Percentiles rank a stretch among this genome's conserved stretches.
Conservation (phyloP, 2,329 filamentous ascomycete genomes). For the Mariannaea elegans region DNA sequence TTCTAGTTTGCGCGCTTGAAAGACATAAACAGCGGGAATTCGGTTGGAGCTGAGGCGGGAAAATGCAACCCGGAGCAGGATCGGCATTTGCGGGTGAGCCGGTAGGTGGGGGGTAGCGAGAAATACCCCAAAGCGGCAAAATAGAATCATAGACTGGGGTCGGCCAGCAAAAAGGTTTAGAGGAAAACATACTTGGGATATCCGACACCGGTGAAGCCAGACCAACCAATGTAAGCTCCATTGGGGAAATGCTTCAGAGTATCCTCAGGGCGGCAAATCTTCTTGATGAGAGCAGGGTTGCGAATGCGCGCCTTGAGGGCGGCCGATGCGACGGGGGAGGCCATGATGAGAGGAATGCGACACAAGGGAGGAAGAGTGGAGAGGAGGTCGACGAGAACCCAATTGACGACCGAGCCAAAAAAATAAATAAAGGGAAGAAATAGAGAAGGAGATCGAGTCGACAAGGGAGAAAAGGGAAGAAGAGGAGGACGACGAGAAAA, state of each 20-base stretch:
- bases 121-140: slow-evolving; percentile 8
- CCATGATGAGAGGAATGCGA: slow-evolving; percentile 48
- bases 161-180: not conserved
- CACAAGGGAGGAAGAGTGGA: slow-evolving; percentile 9
- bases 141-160: not conserved
- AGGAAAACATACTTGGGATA: slow-evolving; percentile 73
- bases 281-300: slow-evolving; percentile 80
- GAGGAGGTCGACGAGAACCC: not conserved
- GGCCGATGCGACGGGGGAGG: slow-evolving; percentile 69
- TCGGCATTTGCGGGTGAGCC: slow-evolving; percentile 9
- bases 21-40: not conserved
- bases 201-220: slow-evolving; percentile 88
- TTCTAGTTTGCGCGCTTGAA: slow-evolving; percentile 18
- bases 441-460: slow-evolving; percentile 6
- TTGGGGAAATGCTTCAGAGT: slow-evolving; percentile 83
- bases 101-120: slow-evolving; percentile 6
- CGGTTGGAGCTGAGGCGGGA: not conserved
- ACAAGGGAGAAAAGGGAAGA: slow-evolving; percentile 17
- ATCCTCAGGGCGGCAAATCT: slow-evolving; percentile 82
- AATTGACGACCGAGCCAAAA: slow-evolving; percentile 10
- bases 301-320: slow-evolving; percentile 79
- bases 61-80: not conserved
- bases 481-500: slow-evolving; percentile 18
- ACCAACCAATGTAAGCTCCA: slow-evolving; percentile 89
- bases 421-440: slow-evolving; percentile 1